These are phyloP conservation scores for Lactarius vividus DNA, from an alignment of 768 basidiomycete genomes.

Conservation along the genomic window DNA sequence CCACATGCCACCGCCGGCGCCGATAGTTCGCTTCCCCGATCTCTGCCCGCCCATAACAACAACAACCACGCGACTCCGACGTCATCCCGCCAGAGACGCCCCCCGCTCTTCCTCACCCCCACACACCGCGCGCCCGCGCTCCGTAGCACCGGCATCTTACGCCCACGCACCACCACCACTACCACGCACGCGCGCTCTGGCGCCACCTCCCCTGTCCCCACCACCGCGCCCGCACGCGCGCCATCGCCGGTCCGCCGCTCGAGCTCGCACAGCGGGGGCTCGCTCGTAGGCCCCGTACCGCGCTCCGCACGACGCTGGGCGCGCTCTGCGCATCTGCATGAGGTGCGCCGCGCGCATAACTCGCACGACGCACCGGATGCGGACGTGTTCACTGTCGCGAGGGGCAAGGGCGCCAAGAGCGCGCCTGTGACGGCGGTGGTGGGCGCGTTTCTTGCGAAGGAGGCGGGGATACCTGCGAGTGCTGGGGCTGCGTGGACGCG, in stretches of 20 bases:
- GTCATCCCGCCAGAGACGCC: constrained; percentile 3
- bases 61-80: constrained; percentile 3
- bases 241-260: constrained; percentile 41
- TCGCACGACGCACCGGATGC: not conserved
- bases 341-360: constrained; percentile 41
- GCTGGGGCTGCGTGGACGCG: not conserved
- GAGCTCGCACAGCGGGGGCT: constrained; percentile 41
- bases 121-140: constrained; percentile 12
- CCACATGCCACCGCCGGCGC: not conserved
- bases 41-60: not conserved
- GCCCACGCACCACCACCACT: not conserved
- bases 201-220: not conserved
- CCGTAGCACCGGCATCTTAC: not conserved
- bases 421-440: not conserved
- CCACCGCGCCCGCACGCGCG: constrained; percentile 28
- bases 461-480: not conserved
- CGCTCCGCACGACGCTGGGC: constrained; percentile 58
- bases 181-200: not conserved
- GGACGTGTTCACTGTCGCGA: constrained; percentile 7
- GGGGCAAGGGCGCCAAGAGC: not conserved
- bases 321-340: constrained; percentile 65
- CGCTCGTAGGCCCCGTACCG: constrained; percentile 37
- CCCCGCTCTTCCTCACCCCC: constrained; percentile 4
- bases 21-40: not conserved
- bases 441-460: not conserved